phyloP scores from a whole-genome alignment of 257 asterid species.

The Plantago elongata region DNA sequence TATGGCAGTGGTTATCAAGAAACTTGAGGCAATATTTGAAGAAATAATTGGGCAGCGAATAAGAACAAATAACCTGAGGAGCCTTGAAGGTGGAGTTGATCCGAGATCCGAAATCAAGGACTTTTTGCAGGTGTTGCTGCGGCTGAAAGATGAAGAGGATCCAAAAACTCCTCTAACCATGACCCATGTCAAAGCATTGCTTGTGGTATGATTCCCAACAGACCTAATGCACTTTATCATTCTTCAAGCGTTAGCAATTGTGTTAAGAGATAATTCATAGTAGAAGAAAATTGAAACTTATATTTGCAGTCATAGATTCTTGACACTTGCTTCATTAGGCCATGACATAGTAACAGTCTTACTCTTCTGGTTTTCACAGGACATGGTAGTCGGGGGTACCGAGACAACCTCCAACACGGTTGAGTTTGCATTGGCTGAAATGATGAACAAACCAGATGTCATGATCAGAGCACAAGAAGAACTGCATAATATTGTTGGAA shows the following conservation, averaged over 20 bases:
- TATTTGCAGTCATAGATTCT: too few relatives aligned
- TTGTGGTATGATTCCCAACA: constrained; percentile 35
- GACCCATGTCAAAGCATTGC: constrained; percentile 53
- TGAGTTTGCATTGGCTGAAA: constrained; percentile 64
- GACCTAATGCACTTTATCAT: background rate
- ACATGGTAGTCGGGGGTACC: constrained; percentile 76
- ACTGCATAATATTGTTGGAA: constrained; percentile 42
- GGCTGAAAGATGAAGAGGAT: constrained; percentile 36
- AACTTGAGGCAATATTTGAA: constrained; percentile 29
- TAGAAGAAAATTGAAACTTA: too few relatives aligned
- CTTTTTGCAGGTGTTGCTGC: constrained; percentile 48
- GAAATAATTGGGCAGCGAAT: constrained; percentile 18
- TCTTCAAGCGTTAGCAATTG: too few relatives aligned
- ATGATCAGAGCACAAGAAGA: constrained; percentile 44
- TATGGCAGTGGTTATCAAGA: constrained; percentile 16
- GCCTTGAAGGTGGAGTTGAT: background rate
- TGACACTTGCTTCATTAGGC: too few relatives aligned
- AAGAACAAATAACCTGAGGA: background rate
- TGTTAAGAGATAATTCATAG: too few relatives aligned
- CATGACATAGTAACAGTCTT: background rate
- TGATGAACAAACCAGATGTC: constrained; percentile 51
- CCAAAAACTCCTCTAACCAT: constrained; percentile 46
- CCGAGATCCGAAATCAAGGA: constrained; percentile 30
- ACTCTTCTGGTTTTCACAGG: constrained; percentile 27
- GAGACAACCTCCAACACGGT: constrained; percentile 63